These are phyloP conservation scores for Pyrenophora teres DNA, from an alignment of 2,329 filamentous ascomycete species.

Conservation along the genomic window DNA sequence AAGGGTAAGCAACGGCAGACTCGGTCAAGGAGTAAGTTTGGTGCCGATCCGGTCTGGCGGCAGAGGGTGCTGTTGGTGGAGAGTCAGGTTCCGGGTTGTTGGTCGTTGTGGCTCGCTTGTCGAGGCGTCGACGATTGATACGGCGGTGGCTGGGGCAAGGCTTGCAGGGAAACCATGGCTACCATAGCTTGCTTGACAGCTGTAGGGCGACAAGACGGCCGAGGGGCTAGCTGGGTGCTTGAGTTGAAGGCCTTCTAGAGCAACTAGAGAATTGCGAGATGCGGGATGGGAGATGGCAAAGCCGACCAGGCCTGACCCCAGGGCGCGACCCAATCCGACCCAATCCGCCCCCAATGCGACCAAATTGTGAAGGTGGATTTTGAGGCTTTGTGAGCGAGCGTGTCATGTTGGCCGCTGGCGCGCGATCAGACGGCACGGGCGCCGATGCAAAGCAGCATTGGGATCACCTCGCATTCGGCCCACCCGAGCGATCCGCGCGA, in stretches of 20 bases:
- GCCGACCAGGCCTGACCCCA: neutral
- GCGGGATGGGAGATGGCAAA: neutral
- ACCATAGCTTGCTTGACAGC: conserved; percentile 35
- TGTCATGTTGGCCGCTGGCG: conserved; percentile 22
- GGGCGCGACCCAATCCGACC: too few species aligned
- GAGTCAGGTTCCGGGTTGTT: conserved; percentile 24
- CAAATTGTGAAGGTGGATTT: neutral
- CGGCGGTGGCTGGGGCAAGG: conserved; percentile 33
- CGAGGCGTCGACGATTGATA: conserved; percentile 23
- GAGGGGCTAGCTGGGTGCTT: conserved; percentile 18
- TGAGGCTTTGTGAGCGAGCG: conserved; percentile 23
- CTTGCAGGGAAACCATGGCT: conserved; percentile 31
- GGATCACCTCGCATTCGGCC: conserved; percentile 37
- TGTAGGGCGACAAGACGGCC: conserved; percentile 38
- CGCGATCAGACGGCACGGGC: conserved; percentile 35
- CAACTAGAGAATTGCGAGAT: conserved; percentile 17
- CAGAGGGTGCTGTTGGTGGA: conserved; percentile 14
- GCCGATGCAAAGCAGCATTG: conserved; percentile 31
- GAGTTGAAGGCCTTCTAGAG: conserved; percentile 2
- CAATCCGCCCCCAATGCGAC: too few species aligned
- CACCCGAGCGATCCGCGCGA: conserved; percentile 41
- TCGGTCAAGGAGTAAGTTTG: neutral
- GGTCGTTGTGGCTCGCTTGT: conserved; percentile 28
- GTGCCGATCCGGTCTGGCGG: conserved; percentile 12
- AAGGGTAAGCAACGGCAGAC: conserved; percentile 5